Base-by-base conservation (phyloP, 441 rosid species). In the Lepidium campestre region DNA sequence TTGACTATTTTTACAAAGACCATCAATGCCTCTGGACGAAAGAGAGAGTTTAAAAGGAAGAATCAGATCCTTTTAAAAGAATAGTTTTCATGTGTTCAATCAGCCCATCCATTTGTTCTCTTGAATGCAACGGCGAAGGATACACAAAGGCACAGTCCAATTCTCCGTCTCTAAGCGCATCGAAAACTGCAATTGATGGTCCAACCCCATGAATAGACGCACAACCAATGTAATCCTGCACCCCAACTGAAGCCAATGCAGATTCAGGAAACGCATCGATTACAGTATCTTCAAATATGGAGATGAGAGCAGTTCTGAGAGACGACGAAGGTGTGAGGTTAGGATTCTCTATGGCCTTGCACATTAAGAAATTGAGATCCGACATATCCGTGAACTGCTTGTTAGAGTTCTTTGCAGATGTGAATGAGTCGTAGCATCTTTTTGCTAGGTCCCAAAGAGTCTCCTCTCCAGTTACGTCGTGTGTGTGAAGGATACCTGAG, bases 301-400 rank as follows among this genome's bases (percentile, higher is more conserved):
- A 81, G 17, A 93, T 72, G 69, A 81, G 78, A 44, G 97, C 87
- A 1, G 96, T 85, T 70, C 97, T 81, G 12, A 82, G 23, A 32
- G 97, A 78, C 0, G 85, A 75, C 0, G 94, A 85, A 39, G 94
- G 79, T 0, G 98, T 93, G 69, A 88, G 71, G 32, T 78, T 74
- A 0, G 94, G 98, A 63, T 88, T 90, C 29, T 93, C 94, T 8
- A 93, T 82, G 62, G 96, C 98, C 77, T 79, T 93, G 61, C 88
- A 79, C 93, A 88, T 93, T 4, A 93, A 77, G 77, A 79, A 90
- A 75, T 88, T 93, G 63, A 93, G 80, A 80, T 93, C 96, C 1
- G 65, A 68, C 93, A 90, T 88, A 74, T 93, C 98, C 0, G 93
- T 79, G 75, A 90, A 84, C 25, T 90, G 96, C 77, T 88, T 93